A percentile compares a stretch with the other conserved stretches of the same genome.
phyloP scores from a whole-genome alignment of 352 stramenopile genomes.

The Bremia lactucae region DNA sequence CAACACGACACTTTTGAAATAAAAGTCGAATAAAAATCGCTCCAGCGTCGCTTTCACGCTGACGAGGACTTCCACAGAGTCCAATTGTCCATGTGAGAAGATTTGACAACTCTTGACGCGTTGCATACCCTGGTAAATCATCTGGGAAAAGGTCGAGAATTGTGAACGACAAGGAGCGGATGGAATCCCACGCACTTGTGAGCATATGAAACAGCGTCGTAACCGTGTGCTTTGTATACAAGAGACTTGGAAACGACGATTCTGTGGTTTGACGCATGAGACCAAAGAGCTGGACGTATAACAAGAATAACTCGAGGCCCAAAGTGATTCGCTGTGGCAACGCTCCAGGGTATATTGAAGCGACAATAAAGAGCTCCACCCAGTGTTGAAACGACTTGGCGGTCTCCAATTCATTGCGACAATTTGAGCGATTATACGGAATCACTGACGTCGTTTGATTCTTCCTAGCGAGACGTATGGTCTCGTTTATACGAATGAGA shows the following conservation, averaged over 20 bases:
- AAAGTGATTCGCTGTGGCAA: constrained; percentile 61
- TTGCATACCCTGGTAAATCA: constrained; percentile 50
- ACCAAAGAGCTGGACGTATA: constrained; percentile 71
- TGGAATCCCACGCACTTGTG: constrained; percentile 68
- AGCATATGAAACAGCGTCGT: constrained; percentile 68
- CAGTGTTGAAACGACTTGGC: constrained; percentile 49
- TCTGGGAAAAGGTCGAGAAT: constrained; percentile 63
- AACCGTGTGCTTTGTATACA: constrained; percentile 53
- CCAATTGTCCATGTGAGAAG: constrained; percentile 63
- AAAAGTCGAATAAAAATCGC: constrained; percentile 78
- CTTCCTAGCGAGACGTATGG: constrained; percentile 40
- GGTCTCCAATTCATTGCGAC: constrained; percentile 16
- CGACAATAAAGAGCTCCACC: constrained; percentile 56
- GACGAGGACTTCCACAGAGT: constrained; percentile 58
- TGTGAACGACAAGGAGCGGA: constrained; percentile 53
- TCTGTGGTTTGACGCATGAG: constrained; percentile 12
- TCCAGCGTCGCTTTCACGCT: constrained; percentile 79
- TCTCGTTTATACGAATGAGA: constrained; percentile 66
- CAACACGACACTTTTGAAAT: constrained; percentile 43
- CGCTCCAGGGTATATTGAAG: constrained; percentile 50
- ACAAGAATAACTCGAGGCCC: constrained; percentile 54
- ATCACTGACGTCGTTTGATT: constrained; percentile 7
- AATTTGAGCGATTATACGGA: not conserved
- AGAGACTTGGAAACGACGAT: constrained; percentile 11
- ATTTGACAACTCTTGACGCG: constrained; percentile 21